Evolutionary conservation across 2,329 filamentous ascomycete genomes (phyloP).

Genomic region (Macrophomina tecta): DNA sequence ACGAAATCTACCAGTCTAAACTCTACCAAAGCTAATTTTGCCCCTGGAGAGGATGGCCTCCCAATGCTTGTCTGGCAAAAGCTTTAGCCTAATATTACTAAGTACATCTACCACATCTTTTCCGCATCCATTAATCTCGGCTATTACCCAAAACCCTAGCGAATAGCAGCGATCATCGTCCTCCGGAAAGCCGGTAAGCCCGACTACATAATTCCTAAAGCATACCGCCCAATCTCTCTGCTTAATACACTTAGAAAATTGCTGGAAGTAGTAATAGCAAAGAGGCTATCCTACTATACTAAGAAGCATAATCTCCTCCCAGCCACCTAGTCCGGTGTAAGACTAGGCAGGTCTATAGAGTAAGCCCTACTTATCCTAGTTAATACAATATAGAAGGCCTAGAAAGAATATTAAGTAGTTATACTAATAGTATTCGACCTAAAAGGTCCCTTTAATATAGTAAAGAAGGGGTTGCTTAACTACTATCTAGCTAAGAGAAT

Average conservation of each 20-base stretch:
- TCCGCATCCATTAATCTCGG: background rate
- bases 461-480: background rate
- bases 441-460: slow-evolving; percentile 15
- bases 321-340: slow-evolving; percentile 34
- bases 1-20: too few species aligned
- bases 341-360: slow-evolving; percentile 33
- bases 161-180: slow-evolving; percentile 29
- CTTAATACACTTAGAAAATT: slow-evolving; percentile 33
- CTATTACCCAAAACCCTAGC: slow-evolving; percentile 7
- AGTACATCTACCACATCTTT: background rate
- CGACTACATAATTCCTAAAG: slow-evolving; percentile 35
- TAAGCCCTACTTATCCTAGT: slow-evolving; percentile 35
- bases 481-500: too few species aligned
- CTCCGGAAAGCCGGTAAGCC: slow-evolving; percentile 34
- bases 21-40: too few species aligned
- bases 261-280: slow-evolving; percentile 31
- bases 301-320: slow-evolving; percentile 35
- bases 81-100: background rate
- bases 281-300: slow-evolving; percentile 31
- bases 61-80: too few species aligned
- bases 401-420: slow-evolving; percentile 9
- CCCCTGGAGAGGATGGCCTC: too few species aligned
- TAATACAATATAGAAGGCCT: slow-evolving; percentile 5
- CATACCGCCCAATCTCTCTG: slow-evolving; percentile 38
- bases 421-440: slow-evolving; percentile 5